Base-by-base conservation (phyloP, 495 filamentous ascomycete genomes). In the Aspergillus hancockii region DNA sequence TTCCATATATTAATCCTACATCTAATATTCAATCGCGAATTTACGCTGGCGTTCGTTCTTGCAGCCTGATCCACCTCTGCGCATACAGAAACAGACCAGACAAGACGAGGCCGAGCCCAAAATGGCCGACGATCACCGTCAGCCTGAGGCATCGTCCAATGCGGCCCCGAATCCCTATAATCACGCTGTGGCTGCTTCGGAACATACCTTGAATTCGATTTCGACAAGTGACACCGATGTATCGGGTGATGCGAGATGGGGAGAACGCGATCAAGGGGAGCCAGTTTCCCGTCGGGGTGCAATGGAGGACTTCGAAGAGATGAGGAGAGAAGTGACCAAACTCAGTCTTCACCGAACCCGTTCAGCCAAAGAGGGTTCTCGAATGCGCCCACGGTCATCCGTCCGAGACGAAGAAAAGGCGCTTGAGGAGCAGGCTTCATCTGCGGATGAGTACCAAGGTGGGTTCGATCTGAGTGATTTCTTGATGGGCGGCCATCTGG, bases 401-500 rank as follows among this genome's bases (percentile, higher is more conserved):
- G 58, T 54, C 69, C 73, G 67, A 8, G 71, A 72, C 45, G 74
- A 75, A 18, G 78, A 81, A 38, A 74, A 78, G 31, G 67, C 64
- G 6, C 19, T 65, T 1, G 63, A 69, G 4, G 71, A 65, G 19
- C 43, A 47, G 30, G 70, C 59, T 16, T 53, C 53, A 18, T 56
- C 57, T 4, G 58, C 58, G 14, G 76, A 76, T 2, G 77, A 74
- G 7, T 71, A 75, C 16, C 81, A 82, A 14, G 80, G 81, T 1
- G 85, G 81, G 7, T 93, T 95, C 63, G 82, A 90, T 55, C 73
- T 95, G 0, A 85, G 82, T 28, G 75, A 85, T 43, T 95, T 95
- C 68, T 81, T 95, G 71, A 81, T 85, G 10, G 87, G 91, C 46
- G 91, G 91, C 16, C 88, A 90, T 60, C 87, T 95, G 58, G 91